These are phyloP conservation scores for Penicillium paneum DNA, from an alignment of 2,329 filamentous ascomycete genomes.

Conservation along the genomic window DNA sequence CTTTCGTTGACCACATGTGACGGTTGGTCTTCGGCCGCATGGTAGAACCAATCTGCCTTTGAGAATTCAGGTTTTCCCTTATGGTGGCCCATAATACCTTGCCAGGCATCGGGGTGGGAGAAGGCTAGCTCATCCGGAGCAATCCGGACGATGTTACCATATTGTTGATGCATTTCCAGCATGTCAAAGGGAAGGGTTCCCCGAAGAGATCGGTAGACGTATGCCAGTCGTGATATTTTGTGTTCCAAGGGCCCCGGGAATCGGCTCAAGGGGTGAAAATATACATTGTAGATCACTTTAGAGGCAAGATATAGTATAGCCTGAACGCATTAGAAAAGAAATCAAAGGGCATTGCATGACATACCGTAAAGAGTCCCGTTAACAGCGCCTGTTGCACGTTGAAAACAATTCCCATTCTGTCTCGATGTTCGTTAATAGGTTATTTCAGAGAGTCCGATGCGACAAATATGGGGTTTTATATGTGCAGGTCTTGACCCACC, in stretches of 20 bases:
- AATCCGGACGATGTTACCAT: constrained; percentile 31
- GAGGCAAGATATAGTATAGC: neutral
- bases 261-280: constrained; percentile 10
- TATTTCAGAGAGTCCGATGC: neutral
- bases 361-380: neutral
- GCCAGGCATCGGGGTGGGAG: constrained; percentile 24
- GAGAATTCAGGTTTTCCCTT: constrained; percentile 11
- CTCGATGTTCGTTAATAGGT: neutral
- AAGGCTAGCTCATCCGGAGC: constrained; percentile 24
- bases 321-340: neutral
- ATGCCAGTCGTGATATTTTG: neutral
- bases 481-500: neutral
- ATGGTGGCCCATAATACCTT: constrained; percentile 28
- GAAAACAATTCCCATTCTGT: neutral
- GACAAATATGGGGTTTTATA: neutral
- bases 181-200: constrained; percentile 24
- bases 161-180: constrained; percentile 24
- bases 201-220: neutral
- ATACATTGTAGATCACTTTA: constrained; percentile 11
- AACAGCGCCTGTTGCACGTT: neutral
- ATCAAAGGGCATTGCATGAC: neutral
- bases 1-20: constrained; percentile 16
- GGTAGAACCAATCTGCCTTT: constrained; percentile 19
- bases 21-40: constrained; percentile 7
- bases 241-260: constrained; percentile 12